Evolutionary conservation across 768 basidiomycete species (phyloP).

Genomic region (Podaxis sp.): DNA sequence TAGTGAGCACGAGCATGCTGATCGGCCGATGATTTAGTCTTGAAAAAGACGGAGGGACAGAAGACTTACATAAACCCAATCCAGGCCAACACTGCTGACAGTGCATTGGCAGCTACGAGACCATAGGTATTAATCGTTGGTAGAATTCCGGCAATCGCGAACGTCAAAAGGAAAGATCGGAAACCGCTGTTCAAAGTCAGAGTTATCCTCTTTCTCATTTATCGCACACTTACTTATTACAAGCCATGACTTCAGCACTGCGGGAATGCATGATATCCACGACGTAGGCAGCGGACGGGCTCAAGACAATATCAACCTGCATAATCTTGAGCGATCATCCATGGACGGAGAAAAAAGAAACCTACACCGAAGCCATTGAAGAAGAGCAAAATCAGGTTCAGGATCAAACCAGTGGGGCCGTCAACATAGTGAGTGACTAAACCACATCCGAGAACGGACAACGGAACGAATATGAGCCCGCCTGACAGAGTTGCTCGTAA

Average conservation of each 20-base stretch:
- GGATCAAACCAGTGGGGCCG: constrained; percentile 45
- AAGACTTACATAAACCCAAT: constrained; percentile 50
- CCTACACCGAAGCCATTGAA: constrained; percentile 63
- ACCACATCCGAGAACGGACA: constrained; percentile 50
- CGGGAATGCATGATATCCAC: constrained; percentile 60
- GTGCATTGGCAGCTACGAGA: constrained; percentile 44
- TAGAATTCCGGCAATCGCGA: constrained; percentile 44
- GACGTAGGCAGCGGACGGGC: constrained; percentile 54
- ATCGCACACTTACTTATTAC: constrained; percentile 40
- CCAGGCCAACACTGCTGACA: constrained; percentile 46
- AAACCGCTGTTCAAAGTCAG: constrained; percentile 37
- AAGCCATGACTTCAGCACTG: constrained; percentile 67
- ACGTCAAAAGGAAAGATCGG: constrained; percentile 42
- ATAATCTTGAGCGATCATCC: background rate
- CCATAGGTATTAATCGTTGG: constrained; percentile 56
- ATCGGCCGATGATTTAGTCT: background rate
- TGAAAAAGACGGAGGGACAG: background rate
- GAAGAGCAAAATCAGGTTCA: constrained; percentile 56
- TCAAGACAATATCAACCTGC: constrained; percentile 58
- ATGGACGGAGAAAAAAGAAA: constrained; percentile 8
- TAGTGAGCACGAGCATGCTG: constrained; percentile 52
- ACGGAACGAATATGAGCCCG: constrained; percentile 47
- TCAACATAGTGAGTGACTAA: constrained; percentile 49
- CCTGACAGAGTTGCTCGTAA: constrained; percentile 51
- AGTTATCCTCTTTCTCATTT: background rate